These are phyloP conservation scores for Ophiobolus disseminans DNA, from an alignment of 2,329 filamentous ascomycete genomes.

Conservation along the genomic window DNA sequence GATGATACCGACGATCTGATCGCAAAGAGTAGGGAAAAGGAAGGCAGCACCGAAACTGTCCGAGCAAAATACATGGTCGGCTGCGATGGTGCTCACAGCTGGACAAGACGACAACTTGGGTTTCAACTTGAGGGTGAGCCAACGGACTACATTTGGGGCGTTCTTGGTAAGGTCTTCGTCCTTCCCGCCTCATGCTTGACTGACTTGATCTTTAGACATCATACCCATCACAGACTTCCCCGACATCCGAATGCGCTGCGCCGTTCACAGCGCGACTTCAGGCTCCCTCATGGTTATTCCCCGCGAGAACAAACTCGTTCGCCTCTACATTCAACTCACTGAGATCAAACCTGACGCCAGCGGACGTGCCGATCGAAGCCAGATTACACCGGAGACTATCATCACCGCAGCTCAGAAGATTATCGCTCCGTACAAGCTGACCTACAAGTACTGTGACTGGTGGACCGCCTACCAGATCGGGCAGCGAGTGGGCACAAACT, in stretches of 20 bases:
- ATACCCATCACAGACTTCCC: slow-evolving; percentile 65
- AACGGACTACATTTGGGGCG: slow-evolving; percentile 62
- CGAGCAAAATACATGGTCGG: slow-evolving; percentile 71
- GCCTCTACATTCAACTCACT: slow-evolving; percentile 70
- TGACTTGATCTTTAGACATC: slow-evolving; percentile 48
- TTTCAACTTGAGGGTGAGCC: slow-evolving; percentile 64
- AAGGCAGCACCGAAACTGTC: slow-evolving; percentile 52
- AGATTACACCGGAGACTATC: slow-evolving; percentile 70
- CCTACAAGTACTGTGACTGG: slow-evolving; percentile 70
- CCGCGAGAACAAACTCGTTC: slow-evolving; percentile 67
- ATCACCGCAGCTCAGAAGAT: slow-evolving; percentile 69
- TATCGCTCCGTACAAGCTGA: slow-evolving; percentile 70
- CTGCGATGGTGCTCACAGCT: slow-evolving; percentile 72
- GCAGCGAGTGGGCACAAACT: slow-evolving; percentile 67
- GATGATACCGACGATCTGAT: slow-evolving; percentile 65
- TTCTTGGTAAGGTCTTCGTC: slow-evolving; percentile 55
- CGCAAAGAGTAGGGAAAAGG: slow-evolving; percentile 47
- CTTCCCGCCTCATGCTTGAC: not conserved
- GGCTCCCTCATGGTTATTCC: slow-evolving; percentile 72
- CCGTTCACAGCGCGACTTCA: slow-evolving; percentile 62
- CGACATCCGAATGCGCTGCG: slow-evolving; percentile 65
- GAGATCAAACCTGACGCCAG: slow-evolving; percentile 54
- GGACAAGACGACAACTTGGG: slow-evolving; percentile 66
- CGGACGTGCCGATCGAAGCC: slow-evolving; percentile 62
- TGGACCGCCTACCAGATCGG: slow-evolving; percentile 74